Conservation (phyloP, 371 early-diverging fungal genomes). For the Mucor piriformis region DNA sequence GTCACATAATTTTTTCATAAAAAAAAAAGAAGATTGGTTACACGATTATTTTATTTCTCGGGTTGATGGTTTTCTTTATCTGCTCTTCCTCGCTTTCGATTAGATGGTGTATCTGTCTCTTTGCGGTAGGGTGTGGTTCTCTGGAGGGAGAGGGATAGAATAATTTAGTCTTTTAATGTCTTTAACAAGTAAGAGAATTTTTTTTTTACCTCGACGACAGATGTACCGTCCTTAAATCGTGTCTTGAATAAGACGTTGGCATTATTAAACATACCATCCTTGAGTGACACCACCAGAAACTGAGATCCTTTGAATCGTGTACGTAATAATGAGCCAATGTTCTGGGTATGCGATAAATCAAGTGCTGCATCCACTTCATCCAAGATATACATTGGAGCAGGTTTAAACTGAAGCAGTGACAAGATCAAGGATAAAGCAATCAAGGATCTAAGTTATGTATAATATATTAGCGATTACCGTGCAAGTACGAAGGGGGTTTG, state of each 20-base stretch:
- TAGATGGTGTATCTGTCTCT: slow-evolving; percentile 2
- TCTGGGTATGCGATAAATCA: slow-evolving; percentile 98
- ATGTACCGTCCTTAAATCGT: slow-evolving; percentile 95
- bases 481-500: too few species aligned
- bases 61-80: slow-evolving; percentile 7
- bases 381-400: slow-evolving; percentile 99
- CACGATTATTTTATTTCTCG: neutral
- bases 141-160: slow-evolving; percentile 2
- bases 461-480: neutral
- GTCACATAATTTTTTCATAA: neutral
- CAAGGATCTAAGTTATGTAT: slow-evolving; percentile 80
- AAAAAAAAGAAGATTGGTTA: neutral
- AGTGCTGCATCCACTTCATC: slow-evolving; percentile 99
- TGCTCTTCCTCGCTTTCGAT: slow-evolving; percentile 15
- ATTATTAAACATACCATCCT: slow-evolving; percentile 99
- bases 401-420: slow-evolving; percentile 97
- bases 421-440: slow-evolving; percentile 98
- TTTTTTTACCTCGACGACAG: slow-evolving; percentile 79
- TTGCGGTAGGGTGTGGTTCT: slow-evolving; percentile 29
- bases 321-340: slow-evolving; percentile 96
- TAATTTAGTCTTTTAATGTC: neutral
- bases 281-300: slow-evolving; percentile 99
- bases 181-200: neutral
- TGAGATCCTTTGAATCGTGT: slow-evolving; percentile 98
- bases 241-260: slow-evolving; percentile 98